Evolutionary conservation across 352 stramenopile genomes (phyloP).

Genomic region (Globisporangium camurandrum): DNA sequence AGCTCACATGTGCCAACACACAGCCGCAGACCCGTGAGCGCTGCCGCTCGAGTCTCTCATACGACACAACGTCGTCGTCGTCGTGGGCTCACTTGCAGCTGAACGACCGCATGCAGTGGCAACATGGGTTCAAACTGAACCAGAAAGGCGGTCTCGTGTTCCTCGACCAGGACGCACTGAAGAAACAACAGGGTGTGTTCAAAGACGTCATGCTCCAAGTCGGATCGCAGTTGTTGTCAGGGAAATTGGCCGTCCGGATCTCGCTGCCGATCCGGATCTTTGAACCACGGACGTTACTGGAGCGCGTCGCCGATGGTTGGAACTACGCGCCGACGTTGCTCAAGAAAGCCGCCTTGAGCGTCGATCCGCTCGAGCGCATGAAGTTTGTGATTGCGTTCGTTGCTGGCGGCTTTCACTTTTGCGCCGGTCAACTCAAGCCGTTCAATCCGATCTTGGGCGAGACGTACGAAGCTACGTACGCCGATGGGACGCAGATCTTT

Average conservation of each 20-base stretch:
- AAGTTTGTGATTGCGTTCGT: constrained; percentile 70
- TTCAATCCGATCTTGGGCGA: constrained; percentile 81
- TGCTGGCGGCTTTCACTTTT: constrained; percentile 61
- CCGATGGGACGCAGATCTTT: constrained; percentile 61
- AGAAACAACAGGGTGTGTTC: constrained; percentile 77
- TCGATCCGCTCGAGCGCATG: constrained; percentile 56
- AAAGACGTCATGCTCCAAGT: constrained; percentile 77
- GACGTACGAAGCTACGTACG: constrained; percentile 66
- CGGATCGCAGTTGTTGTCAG: constrained; percentile 53
- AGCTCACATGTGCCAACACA: neutral
- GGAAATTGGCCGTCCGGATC: constrained; percentile 62
- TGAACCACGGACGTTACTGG: constrained; percentile 58
- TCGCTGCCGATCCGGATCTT: constrained; percentile 76
- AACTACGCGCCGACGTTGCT: constrained; percentile 73
- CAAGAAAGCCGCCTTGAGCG: constrained; percentile 49
- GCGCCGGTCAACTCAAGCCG: constrained; percentile 62
- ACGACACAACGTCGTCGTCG: too few relatives aligned
- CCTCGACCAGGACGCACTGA: constrained; percentile 54
- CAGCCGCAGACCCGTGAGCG: constrained; percentile 5
- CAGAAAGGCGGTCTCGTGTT: constrained; percentile 68
- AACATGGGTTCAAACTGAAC: constrained; percentile 48
- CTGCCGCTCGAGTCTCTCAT: constrained; percentile 8
- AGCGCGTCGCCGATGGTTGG: constrained; percentile 66
- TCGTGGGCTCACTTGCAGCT: constrained; percentile 43
- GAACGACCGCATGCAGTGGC: constrained; percentile 53